These are phyloP conservation scores for Albifimbria verrucaria DNA, from an alignment of 2,329 filamentous ascomycete species.

Conservation along the genomic window DNA sequence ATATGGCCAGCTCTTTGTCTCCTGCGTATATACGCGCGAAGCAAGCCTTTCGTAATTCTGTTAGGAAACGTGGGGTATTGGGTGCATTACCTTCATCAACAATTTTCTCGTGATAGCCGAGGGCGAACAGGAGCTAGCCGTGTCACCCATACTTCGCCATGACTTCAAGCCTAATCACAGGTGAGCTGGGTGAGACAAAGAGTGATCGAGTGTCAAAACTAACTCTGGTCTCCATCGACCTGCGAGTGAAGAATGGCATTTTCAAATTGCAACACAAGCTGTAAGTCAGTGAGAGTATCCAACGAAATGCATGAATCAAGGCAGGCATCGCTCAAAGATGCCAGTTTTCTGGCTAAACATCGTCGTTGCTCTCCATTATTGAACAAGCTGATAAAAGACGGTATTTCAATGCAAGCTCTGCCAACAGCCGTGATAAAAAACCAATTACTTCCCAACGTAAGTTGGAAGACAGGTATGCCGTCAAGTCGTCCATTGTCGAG, in stretches of 20 bases:
- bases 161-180: not conserved
- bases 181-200: too few relatives aligned
- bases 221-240: slow-evolving; percentile 35
- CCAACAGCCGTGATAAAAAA: not conserved
- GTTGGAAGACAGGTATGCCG: not conserved
- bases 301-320: slow-evolving; percentile 11
- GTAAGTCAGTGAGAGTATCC: slow-evolving; percentile 37
- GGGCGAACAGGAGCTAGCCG: not conserved
- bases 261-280: slow-evolving; percentile 40
- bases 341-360: not conserved
- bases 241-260: slow-evolving; percentile 40
- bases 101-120: not conserved
- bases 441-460: not conserved
- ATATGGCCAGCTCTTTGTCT: not conserved
- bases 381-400: not conserved
- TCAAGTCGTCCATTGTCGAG: not conserved
- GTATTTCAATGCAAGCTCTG: not conserved
- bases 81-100: not conserved
- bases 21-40: not conserved
- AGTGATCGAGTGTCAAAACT: slow-evolving; percentile 13
- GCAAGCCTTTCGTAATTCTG: not conserved
- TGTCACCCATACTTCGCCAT: not conserved
- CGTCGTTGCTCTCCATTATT: not conserved
- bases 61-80: not conserved
- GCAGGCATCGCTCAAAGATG: not conserved